Conservation (phyloP, 2,329 filamentous ascomycete species). For the Aspergillus viridinutans region DNA sequence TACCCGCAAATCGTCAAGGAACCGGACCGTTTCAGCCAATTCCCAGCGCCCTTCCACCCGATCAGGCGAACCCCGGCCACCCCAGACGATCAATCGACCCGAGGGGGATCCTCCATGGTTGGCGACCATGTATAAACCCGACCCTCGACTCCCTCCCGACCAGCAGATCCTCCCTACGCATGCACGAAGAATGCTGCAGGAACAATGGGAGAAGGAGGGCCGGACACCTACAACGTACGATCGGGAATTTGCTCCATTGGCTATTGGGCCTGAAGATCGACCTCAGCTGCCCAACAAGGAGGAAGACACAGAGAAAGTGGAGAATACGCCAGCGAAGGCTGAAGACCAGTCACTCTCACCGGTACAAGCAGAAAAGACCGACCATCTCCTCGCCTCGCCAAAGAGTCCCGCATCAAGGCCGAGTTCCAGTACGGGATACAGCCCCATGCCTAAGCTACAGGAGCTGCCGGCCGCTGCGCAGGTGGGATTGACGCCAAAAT, state of each 20-base stretch:
- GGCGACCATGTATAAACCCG: conserved; percentile 89
- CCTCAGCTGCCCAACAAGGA: conserved; percentile 14
- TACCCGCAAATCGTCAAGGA: conserved; percentile 37
- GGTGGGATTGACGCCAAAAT: conserved; percentile 32
- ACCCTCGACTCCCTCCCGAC: conserved; percentile 87
- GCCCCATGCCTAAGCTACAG: conserved; percentile 46
- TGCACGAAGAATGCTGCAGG: conserved; percentile 83
- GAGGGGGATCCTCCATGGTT: conserved; percentile 97
- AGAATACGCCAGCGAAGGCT: conserved; percentile 1
- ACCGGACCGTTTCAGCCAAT: conserved; percentile 29
- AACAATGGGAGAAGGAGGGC: conserved; percentile 91
- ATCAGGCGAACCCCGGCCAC: conserved; percentile 51
- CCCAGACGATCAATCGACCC: conserved; percentile 61
- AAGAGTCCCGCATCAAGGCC: conserved; percentile 33
- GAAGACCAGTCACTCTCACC: conserved; percentile 5
- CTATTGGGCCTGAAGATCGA: conserved; percentile 36
- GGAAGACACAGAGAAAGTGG: conserved; percentile 10
- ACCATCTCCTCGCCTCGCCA: conserved; percentile 21
- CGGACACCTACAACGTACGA: conserved; percentile 83
- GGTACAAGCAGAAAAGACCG: conserved; percentile 10
- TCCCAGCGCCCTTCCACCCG: conserved; percentile 59
- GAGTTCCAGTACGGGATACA: conserved; percentile 47
- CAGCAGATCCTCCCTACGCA: conserved; percentile 95
- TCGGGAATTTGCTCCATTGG: conserved; percentile 79
- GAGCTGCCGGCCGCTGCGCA: conserved; percentile 28